Evolutionary conservation across 352 stramenopile genomes (phyloP), one percentile per base, ranked within the genome.

Genomic region (Aphanomyces euteiches): DNA sequence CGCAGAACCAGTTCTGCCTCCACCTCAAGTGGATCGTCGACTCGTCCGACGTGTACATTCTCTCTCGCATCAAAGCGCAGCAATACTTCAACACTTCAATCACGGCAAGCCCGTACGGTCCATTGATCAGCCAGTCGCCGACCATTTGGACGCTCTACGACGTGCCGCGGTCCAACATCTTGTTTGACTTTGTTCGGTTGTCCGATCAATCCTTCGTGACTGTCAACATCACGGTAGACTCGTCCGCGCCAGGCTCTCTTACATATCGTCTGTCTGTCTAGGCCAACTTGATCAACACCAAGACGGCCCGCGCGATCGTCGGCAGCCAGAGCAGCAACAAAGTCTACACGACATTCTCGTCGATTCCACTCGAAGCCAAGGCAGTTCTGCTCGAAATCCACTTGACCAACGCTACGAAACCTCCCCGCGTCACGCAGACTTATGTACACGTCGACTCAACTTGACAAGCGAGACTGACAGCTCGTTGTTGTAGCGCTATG

Each of bases 91-190:
- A 61, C 34, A 13, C 54, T 7, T 40, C 54, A 13, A 15, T 61
- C 10, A 17, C 19, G 6, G 5, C 15, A 37, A 61, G 21, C 21
- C 19, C 54, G 3, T 61, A 61, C 54, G 54, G 54, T 37, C 54
- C 54, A 8, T 28, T 37, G 28, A n/a, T 61, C 54, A 61, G n/a
- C 5, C 7, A 17, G 5, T 17, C 48, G 10, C 28, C 28, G 28
- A 61, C 2, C 7, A 47, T 70, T 8, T 70, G 64, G 64, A 70
- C 64, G 4, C 43, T 70, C 28, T 70, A 48, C 34, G 64, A 56
- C 37, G 17, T 41, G 21, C 64, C 64, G n/a, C 39, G n/a, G 3
- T 21, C 15, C n/a, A n/a, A 38, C 19, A n/a, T 70, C 5, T 34
- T 56, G n/a, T 15, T 70, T 8, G 64, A 70, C 38, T 47, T 70